Evolutionary conservation across 2,329 filamentous ascomycete genomes (phyloP).

Genomic region (Nemania sp.): DNA sequence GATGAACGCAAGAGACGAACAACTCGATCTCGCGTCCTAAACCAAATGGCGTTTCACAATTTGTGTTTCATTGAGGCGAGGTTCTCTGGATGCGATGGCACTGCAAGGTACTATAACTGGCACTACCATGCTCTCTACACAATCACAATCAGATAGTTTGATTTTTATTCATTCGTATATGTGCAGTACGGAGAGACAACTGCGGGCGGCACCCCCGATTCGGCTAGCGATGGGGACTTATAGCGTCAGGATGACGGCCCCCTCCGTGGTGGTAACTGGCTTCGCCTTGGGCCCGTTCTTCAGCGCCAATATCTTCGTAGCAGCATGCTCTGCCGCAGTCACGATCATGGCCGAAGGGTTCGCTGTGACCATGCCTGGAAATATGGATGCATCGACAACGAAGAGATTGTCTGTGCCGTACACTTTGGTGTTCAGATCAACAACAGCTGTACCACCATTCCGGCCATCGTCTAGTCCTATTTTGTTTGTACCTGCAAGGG

Average conservation of each 20-base stretch:
- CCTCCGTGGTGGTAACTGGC: constrained; percentile 26
- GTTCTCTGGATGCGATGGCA: neutral
- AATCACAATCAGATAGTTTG: constrained; percentile 2
- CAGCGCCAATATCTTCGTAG: constrained; percentile 41
- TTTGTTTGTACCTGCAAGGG: constrained; percentile 54
- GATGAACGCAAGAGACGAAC: neutral
- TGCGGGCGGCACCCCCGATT: neutral
- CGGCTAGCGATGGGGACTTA: neutral
- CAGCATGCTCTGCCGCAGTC: constrained; percentile 46
- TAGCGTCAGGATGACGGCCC: constrained; percentile 32
- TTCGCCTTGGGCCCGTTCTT: constrained; percentile 25
- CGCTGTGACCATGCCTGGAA: constrained; percentile 70
- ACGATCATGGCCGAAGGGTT: constrained; percentile 61
- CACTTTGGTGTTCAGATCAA: constrained; percentile 67
- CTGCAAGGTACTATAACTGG: constrained; percentile 20
- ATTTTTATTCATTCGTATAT: neutral
- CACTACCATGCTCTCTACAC: constrained; percentile 1
- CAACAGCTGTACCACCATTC: constrained; percentile 60
- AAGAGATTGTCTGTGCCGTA: constrained; percentile 72
- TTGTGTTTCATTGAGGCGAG: neutral
- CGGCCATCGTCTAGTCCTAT: constrained; percentile 62
- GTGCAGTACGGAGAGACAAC: constrained; percentile 29
- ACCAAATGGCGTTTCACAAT: neutral
- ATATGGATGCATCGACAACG: constrained; percentile 70
- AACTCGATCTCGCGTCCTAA: neutral